Evolutionary conservation across 1,284 basidiomycete species (phyloP), one percentile per base, ranked within the genome.

Genomic region (Ceratobasidium sp.): DNA sequence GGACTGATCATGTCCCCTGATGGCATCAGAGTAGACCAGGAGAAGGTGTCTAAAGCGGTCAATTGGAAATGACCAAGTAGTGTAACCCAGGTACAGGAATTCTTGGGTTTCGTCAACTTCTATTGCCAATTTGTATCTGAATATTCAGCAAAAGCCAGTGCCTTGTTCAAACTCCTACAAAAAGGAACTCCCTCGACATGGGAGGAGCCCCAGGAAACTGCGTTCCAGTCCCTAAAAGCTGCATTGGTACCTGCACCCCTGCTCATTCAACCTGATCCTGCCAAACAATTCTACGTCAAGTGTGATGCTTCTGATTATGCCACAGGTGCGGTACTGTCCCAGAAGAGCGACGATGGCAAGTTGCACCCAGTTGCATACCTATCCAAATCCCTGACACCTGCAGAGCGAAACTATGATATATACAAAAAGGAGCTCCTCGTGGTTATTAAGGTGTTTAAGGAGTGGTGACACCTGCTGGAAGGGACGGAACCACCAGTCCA

Each of bases 401-500:
- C 81, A 1, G 78, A 83, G 63, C 56, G 73, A 1, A 82, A 81
- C 73, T 82, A 80, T 72, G 72, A 73, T 9, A 77, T 78, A 25
- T 76, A 79, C 63, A 78, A 81, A 72, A 79, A 81, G 72, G 80
- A 81, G 72, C 49, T 81, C 38, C 66, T 78, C 8, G 78, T 77
- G 14, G 76, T 79, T 12, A 66, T 79, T 8, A 28, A 54, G 14
- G 72, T 67, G 5, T 40, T 78, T 9, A 58, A 72, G 49, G 40
- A 62, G n/a, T 81, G 78, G 79, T 59, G 77, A 3, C 75, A 77
- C n/a, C 79, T 78, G 51, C 69, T 78, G 25, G 76, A 78, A 66
- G 76, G 76, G 0, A 28, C 61, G 2, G 36, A 36, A 4, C 11
- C 58, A 0, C 67, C 73, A 2, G 59, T 79, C 64, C 54, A 18